A percentile compares a stretch with the other conserved stretches of the same genome.
Conservation (phyloP, 768 basidiomycete species). For the Sistotremastrum niveocremeum region DNA sequence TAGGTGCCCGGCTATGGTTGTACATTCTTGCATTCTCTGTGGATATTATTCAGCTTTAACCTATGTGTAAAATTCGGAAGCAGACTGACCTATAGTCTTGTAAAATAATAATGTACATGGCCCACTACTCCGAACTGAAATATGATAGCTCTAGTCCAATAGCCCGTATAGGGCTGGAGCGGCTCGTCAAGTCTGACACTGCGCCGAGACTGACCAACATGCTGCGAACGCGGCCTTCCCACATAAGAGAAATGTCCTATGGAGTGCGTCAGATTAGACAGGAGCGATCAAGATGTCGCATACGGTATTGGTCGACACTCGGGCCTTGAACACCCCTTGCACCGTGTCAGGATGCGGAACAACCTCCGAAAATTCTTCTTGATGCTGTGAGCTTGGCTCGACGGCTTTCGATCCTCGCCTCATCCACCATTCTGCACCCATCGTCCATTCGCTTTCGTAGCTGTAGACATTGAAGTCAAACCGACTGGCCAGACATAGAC, state of each 20-base stretch:
- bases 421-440: conserved; percentile 96
- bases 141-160: conserved; percentile 91
- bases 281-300: conserved; percentile 14
- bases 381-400: conserved; percentile 13
- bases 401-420: conserved; percentile 31
- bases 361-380: conserved; percentile 9
- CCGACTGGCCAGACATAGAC: conserved; percentile 75
- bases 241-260: conserved; percentile 81
- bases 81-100: too few relatives aligned
- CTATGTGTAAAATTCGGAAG: too few relatives aligned
- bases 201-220: conserved; percentile 85
- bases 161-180: conserved; percentile 76
- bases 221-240: conserved; percentile 86
- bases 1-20: too few relatives aligned
- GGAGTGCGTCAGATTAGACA: conserved; percentile 1
- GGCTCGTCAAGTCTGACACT: conserved; percentile 76
- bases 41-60: too few relatives aligned
- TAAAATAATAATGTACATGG: not conserved
- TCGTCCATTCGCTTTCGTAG: conserved; percentile 91
- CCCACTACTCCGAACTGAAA: conserved; percentile 50
- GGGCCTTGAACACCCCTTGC: conserved; percentile 78
- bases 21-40: too few relatives aligned
- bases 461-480: conserved; percentile 97
- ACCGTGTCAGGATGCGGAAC: conserved; percentile 24
- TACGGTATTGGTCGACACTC: conserved; percentile 82